phyloP scores from a whole-genome alignment of 2,329 filamentous ascomycete genomes.

The Apiospora sp. region DNA sequence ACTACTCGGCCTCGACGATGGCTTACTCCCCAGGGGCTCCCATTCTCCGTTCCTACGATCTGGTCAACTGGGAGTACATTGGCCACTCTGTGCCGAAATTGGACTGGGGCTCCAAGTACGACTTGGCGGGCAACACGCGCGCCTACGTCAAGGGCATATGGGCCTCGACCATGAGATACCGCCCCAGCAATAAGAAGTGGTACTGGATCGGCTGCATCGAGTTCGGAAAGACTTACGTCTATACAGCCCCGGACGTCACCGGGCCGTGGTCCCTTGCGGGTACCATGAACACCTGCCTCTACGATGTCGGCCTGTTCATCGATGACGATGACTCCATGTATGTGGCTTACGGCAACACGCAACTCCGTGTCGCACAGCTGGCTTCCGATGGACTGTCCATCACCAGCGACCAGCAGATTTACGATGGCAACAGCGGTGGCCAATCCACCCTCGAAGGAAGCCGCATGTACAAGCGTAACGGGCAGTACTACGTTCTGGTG shows the following conservation, averaged over 20 bases:
- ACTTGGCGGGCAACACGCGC: conserved; percentile 49
- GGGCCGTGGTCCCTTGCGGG: conserved; percentile 53
- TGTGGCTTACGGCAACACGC: conserved; percentile 59
- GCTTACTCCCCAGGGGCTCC: conserved; percentile 65
- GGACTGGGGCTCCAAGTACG: conserved; percentile 56
- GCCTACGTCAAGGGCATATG: conserved; percentile 64
- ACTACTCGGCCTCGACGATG: conserved; percentile 64
- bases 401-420: conserved; percentile 54
- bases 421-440: conserved; percentile 45
- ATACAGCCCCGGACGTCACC: conserved; percentile 51
- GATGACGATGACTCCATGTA: conserved; percentile 68
- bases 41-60: conserved; percentile 61
- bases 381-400: conserved; percentile 55
- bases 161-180: conserved; percentile 62
- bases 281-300: conserved; percentile 56
- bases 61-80: conserved; percentile 59
- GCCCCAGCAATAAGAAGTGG: conserved; percentile 55
- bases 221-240: conserved; percentile 59
- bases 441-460: conserved; percentile 55
- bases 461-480: conserved; percentile 65
- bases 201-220: conserved; percentile 67
- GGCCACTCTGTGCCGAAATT: conserved; percentile 55
- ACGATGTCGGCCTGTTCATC: conserved; percentile 65
- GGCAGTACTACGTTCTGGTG: conserved; percentile 62
- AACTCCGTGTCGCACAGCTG: conserved; percentile 60